These are phyloP conservation scores for Flaveria robusta DNA, from an alignment of 129 eudicot species.

Conservation along the genomic window DNA sequence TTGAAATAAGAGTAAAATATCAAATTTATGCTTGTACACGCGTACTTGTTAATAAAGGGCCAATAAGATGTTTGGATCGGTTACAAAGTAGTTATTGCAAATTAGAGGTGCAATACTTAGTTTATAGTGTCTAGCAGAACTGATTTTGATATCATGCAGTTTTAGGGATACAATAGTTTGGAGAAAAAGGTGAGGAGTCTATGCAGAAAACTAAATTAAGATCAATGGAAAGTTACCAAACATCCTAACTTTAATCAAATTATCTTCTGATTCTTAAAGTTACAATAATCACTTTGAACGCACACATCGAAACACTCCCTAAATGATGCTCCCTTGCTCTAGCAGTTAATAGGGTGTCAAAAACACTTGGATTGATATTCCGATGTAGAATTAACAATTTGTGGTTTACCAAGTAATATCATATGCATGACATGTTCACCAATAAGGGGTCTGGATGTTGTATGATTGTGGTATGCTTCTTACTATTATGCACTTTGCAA, in stretches of 20 bases:
- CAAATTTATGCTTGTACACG: background rate
- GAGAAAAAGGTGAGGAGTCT: background rate
- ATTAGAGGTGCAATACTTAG: background rate
- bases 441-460: background rate
- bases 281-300: background rate
- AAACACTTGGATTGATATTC: conserved; percentile 7
- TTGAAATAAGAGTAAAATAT: background rate
- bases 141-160: background rate
- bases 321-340: background rate
- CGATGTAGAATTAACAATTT: background rate
- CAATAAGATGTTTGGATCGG: background rate
- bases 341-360: conserved; percentile 2
- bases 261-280: background rate
- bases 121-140: background rate
- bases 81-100: background rate
- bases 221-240: background rate
- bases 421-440: background rate
- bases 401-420: conserved; percentile 8
- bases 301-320: background rate
- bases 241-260: conserved; percentile 7
- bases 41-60: background rate
- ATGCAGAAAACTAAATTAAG: background rate
- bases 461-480: conserved; percentile 7
- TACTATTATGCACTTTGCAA: conserved; percentile 17
- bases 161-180: background rate